phyloP scores from a whole-genome alignment of 768 basidiomycete genomes.

The Agaricus sinodeliciosus region DNA sequence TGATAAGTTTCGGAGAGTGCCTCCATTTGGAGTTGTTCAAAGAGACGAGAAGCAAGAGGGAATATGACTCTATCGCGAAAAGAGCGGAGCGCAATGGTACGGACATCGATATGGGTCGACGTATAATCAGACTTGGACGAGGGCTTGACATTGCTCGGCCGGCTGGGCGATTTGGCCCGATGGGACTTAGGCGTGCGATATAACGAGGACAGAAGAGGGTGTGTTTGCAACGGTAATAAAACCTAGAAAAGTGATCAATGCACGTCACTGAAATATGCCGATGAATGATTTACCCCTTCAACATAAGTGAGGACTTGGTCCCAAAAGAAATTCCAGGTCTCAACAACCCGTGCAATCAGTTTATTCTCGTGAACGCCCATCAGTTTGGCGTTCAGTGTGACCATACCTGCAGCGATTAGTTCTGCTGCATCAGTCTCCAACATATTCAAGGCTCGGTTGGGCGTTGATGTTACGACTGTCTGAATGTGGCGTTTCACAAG shows the following conservation, averaged over 20 bases:
- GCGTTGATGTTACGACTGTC: conserved; percentile 62
- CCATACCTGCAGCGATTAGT: conserved; percentile 83
- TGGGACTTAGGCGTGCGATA: conserved; percentile 58
- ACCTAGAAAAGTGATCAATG: conserved; percentile 18
- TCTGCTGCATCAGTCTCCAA: conserved; percentile 78
- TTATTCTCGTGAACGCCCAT: conserved; percentile 71
- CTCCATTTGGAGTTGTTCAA: conserved; percentile 46
- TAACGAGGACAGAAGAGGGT: conserved; percentile 56
- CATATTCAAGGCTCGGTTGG: conserved; percentile 64
- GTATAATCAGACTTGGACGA: conserved; percentile 29
- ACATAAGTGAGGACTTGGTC: conserved; percentile 81
- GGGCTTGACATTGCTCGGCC: conserved; percentile 38
- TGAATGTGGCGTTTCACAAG: conserved; percentile 78
- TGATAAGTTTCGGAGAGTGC: conserved; percentile 52
- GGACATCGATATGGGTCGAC: conserved; percentile 62
- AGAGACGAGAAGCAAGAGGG: conserved; percentile 51
- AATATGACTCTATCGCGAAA: conserved; percentile 79
- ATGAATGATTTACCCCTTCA: conserved; percentile 61
- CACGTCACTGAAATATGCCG: not conserved
- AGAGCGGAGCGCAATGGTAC: conserved; percentile 69
- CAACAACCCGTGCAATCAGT: conserved; percentile 71
- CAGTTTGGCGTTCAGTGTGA: conserved; percentile 84
- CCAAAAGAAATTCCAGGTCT: conserved; percentile 94
- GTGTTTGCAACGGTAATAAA: conserved; percentile 30
- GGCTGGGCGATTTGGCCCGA: conserved; percentile 40